phyloP scores from a whole-genome alignment of 805 yeast genomes.

The Candida vartiovaarae region DNA sequence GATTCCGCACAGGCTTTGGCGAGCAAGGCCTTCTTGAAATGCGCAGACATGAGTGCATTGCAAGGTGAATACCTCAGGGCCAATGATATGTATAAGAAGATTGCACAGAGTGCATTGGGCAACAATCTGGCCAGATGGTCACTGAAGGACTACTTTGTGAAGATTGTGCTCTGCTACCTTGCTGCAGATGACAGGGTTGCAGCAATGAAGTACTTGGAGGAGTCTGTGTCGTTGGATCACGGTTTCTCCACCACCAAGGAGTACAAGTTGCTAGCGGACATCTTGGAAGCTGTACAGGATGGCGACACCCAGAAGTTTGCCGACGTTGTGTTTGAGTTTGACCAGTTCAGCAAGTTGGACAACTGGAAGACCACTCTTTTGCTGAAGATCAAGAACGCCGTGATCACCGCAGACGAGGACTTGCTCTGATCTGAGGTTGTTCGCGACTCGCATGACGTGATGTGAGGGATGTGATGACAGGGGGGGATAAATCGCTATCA shows the following conservation, averaged over 20 bases:
- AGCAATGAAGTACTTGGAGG: constrained; percentile 63
- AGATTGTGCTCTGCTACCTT: constrained; percentile 73
- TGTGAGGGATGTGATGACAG: too few species aligned
- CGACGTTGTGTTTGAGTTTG: constrained; percentile 70
- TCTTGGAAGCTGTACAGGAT: constrained; percentile 67
- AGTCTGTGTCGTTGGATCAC: constrained; percentile 65
- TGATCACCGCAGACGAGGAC: constrained; percentile 71
- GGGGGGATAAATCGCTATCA: too few species aligned
- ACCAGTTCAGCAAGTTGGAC: constrained; percentile 83
- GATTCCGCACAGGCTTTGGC: constrained; percentile 91
- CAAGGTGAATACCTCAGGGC: constrained; percentile 72
- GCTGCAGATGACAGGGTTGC: constrained; percentile 85
- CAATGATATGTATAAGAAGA: constrained; percentile 64
- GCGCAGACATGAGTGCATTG: constrained; percentile 82
- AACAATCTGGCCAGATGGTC: constrained; percentile 83
- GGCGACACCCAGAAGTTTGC: constrained; percentile 77
- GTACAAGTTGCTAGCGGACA: constrained; percentile 53
- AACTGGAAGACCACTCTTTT: constrained; percentile 83
- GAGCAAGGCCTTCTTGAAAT: constrained; percentile 79
- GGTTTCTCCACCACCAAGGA: constrained; percentile 73
- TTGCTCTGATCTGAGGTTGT: constrained; percentile 12
- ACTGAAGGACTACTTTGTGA: constrained; percentile 84
- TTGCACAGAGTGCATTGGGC: constrained; percentile 69
- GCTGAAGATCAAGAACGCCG: constrained; percentile 69
- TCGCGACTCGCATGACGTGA: too few species aligned